Conservation (phyloP, 345 rosid genomes). For the Camelina hispida region DNA sequence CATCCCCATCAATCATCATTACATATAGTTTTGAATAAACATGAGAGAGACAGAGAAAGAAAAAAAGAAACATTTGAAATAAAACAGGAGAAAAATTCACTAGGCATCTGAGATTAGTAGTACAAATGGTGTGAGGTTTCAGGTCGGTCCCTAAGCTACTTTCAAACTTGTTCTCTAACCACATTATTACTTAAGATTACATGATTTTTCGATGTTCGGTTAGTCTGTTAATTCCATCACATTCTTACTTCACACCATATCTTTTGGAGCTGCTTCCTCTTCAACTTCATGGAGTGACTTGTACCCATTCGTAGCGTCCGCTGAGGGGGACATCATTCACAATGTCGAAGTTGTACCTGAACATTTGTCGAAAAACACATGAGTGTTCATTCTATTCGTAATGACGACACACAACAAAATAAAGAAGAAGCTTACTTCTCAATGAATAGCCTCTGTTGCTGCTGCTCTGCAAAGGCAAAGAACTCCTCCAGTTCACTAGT, state of each 20-base stretch:
- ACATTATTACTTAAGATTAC: slow-evolving; percentile 44
- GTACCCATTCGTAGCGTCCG: slow-evolving; percentile 84
- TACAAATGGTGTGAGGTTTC: slow-evolving; percentile 45
- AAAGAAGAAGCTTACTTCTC: slow-evolving; percentile 58
- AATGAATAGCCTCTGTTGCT: slow-evolving; percentile 56
- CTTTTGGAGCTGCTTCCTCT: slow-evolving; percentile 23
- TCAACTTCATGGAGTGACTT: slow-evolving; percentile 51
- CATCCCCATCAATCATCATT: slow-evolving; percentile 36
- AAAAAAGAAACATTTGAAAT: not conserved
- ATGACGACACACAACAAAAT: not conserved
- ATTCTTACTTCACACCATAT: slow-evolving; percentile 37
- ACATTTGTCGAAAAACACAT: not conserved
- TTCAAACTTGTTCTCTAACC: slow-evolving; percentile 37
- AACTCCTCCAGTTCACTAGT: slow-evolving; percentile 70
- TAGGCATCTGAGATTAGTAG: slow-evolving; percentile 32
- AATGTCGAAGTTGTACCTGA: slow-evolving; percentile 86
- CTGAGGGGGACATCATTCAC: slow-evolving; percentile 71
- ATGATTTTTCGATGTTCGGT: slow-evolving; percentile 33
- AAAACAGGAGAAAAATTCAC: slow-evolving; percentile 24
- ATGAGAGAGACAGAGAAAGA: slow-evolving; percentile 4
- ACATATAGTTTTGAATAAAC: slow-evolving; percentile 24
- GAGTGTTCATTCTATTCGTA: not conserved
- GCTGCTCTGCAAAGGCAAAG: slow-evolving; percentile 68
- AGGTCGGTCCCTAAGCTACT: slow-evolving; percentile 32
- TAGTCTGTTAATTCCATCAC: slow-evolving; percentile 45